These are phyloP conservation scores for Trichoderma koningiopsis DNA, from an alignment of 2,329 filamentous ascomycete genomes.

Conservation along the genomic window DNA sequence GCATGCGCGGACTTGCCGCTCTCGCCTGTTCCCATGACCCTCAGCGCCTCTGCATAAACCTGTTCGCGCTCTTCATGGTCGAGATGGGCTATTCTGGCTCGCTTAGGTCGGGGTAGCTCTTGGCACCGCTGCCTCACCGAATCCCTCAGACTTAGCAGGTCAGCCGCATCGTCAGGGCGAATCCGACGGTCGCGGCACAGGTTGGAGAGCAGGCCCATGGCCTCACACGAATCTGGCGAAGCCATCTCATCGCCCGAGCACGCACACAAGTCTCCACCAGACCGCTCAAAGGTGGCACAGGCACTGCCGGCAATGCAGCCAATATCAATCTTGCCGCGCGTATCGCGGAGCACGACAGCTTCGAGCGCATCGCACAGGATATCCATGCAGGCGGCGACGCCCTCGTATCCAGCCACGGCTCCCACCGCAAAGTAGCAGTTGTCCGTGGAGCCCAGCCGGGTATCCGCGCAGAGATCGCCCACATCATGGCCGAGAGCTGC, in stretches of 20 bases:
- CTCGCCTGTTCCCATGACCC: constrained; percentile 7
- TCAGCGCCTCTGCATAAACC: background rate
- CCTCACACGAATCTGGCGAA: background rate
- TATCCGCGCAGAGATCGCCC: constrained; percentile 10
- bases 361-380: constrained; percentile 21
- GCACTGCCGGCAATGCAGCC: background rate
- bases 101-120: background rate
- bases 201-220: background rate
- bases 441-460: constrained; percentile 10
- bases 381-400: constrained; percentile 21
- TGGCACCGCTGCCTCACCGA: background rate
- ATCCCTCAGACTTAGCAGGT: background rate
- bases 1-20: background rate
- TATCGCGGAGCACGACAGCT: constrained; percentile 10
- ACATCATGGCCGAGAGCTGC: constrained; percentile 12
- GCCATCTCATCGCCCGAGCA: background rate
- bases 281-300: constrained; percentile 21
- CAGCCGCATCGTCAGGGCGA: background rate
- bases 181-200: constrained; percentile 10
- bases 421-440: constrained; percentile 19
- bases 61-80: constrained; percentile 8
- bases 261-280: constrained; percentile 10
- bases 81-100: background rate
- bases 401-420: constrained; percentile 17
- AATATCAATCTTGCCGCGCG: constrained; percentile 12